A percentile compares a stretch with the other conserved stretches of the same genome.
Conservation (phyloP, 257 asterid genomes). For the Leptodermis oblonga region DNA sequence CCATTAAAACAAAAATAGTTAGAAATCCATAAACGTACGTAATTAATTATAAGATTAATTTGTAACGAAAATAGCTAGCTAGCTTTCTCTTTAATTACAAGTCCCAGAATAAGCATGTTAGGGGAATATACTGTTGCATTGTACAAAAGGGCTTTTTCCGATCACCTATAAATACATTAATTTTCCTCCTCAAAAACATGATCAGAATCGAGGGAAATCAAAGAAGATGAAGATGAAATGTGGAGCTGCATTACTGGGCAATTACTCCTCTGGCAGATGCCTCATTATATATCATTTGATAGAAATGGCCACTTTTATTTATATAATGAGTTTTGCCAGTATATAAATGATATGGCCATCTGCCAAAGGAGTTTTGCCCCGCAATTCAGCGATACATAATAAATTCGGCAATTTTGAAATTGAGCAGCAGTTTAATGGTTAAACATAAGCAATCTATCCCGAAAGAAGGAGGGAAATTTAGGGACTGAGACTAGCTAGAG, state of each 20-base stretch:
- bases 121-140: slow-evolving; percentile 15
- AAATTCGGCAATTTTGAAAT: no score
- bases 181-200: slow-evolving; percentile 1
- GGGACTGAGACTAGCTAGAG: no score
- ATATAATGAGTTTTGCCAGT: no score
- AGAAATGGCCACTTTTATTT: no score
- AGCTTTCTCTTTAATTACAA: slow-evolving; percentile 14
- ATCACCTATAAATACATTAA: slow-evolving; percentile 19
- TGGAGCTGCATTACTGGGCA: slow-evolving; percentile 49
- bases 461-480: no score
- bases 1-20: no score
- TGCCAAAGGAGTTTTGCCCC: slow-evolving; percentile 82
- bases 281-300: no score
- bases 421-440: no score
- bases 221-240: slow-evolving; percentile 1
- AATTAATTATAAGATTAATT: not conserved
- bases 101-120: slow-evolving; percentile 9
- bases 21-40: not conserved
- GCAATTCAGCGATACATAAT: slow-evolving; percentile 38
- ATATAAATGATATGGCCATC: slow-evolving; percentile 15
- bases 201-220: not conserved
- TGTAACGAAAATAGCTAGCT: not conserved
- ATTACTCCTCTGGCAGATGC: slow-evolving; percentile 54
- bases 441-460: not conserved
- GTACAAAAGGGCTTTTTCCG: not conserved